Base-by-base conservation (phyloP, 805 yeast genomes). In the Kurtzmaniella fragi region DNA sequence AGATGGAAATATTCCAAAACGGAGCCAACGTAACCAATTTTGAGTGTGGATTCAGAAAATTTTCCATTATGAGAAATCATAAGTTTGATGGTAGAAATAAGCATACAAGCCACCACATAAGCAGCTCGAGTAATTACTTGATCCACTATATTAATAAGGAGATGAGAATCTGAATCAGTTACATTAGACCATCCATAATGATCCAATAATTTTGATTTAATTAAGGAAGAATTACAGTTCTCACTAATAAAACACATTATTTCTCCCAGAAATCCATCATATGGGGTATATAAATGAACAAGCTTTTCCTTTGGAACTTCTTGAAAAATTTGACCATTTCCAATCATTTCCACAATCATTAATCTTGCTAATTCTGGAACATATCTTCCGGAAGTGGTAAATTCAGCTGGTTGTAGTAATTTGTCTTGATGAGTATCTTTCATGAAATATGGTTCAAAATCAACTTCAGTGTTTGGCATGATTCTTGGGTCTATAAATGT, bases 351-450 rank as follows among this genome's bases (percentile, higher is more conserved):
- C 13, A 59, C 42, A 30, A 75, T 35, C 3, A 66, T 67, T 34
- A 73, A 50, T 33, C 84, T 57, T 5, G 74, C 50, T 38, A 77
- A 47, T 50, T 78, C 84, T 27, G 79, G 75, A 31, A 79, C 54
- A 52, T 77, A 76, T 43, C 84, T 57, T 1, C 83, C 82, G 17
- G 78, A 61, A 25, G 79, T 66, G 56, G 77, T 53, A 42, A 73
- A 58, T 52, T 79, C 84, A 25, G 71, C 54, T 1, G 84, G 85
- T 51, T 78, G 83, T 48, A 73, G 74, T 9, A 75, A 53, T 11
- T 51, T 39, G 28, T 47, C 42, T 4, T 53, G 39, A 2, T 26
- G 17, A 26, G 46, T 50, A 34, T 52, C 54, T 14, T 44, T 30
- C 4, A 47, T 37, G 65, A 70, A 63, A 44, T 58, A 62, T 32